Evolutionary conservation across 176 grass and related monocot species (phyloP).

Genomic region (Oryza glaberrima): DNA sequence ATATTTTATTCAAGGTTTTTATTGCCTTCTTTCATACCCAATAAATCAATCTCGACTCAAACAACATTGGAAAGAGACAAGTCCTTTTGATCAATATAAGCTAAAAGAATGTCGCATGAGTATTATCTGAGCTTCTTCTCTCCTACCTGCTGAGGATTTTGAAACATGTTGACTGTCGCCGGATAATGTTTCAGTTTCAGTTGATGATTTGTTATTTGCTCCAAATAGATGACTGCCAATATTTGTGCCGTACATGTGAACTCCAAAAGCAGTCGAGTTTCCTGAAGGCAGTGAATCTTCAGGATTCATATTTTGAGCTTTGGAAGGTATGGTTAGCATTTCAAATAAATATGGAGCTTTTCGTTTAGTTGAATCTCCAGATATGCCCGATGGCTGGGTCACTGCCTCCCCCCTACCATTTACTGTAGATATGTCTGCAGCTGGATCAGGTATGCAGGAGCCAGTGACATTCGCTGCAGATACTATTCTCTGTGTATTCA

Average conservation of each 20-base stretch:
- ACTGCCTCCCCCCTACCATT: conserved; percentile 17
- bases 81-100: neutral
- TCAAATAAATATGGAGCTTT: conserved; percentile 64
- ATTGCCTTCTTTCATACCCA: neutral
- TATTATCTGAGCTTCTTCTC: neutral
- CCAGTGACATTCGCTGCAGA: conserved; percentile 29
- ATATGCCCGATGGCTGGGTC: conserved; percentile 22
- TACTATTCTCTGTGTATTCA: conserved; percentile 41
- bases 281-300: conserved; percentile 32
- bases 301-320: conserved; percentile 28
- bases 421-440: neutral
- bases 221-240: conserved; percentile 36
- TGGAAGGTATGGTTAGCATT: conserved; percentile 56
- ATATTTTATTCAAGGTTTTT: neutral
- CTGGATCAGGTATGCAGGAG: conserved; percentile 24
- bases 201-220: conserved; percentile 37
- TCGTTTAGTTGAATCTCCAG: conserved; percentile 34
- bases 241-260: conserved; percentile 43
- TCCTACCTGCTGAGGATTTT: conserved; percentile 58
- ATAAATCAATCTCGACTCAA: conserved; percentile 11
- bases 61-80: neutral
- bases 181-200: conserved; percentile 39
- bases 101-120: neutral
- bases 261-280: conserved; percentile 33
- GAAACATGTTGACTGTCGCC: conserved; percentile 30